Base-by-base conservation (phyloP, 192 early-diverging fungal genomes). In the Phlyctochytrium bullatum region DNA sequence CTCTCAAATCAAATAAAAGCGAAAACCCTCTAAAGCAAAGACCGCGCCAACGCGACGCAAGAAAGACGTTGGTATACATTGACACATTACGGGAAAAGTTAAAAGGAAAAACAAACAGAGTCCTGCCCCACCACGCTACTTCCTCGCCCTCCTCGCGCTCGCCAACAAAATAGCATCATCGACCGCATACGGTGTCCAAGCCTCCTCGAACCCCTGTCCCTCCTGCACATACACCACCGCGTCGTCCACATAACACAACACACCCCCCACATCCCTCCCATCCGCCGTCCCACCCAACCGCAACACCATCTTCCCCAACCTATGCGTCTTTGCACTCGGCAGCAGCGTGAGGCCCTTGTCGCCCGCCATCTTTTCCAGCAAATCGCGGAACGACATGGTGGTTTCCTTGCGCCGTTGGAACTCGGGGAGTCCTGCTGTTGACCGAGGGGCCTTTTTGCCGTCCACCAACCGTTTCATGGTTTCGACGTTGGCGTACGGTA, bases 241-340 rank as follows among this genome's bases (percentile, higher is more conserved):
- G 4, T 88, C 84, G 54, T 88, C 84, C 52, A 90, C 75, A 61
- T 86, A 88, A 29, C 80, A 71, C 20, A 85, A 52, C 6, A 87
- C 67, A 0, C 86, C 84, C 6, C 83, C 81, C 2, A 52, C 52
- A 25, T 80, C 78, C 31, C 33, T 24, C 0, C 54, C 70, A 25
- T 62, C 71, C 14, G 66, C 63, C 16, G 72, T 75, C 28, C 79
- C 74, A 1, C 80, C 89, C 30, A 89, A 58, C 56, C 82, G 72
- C 59, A 80, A 88, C 61, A 89, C 36, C 29, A 79, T 73, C 63
- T 81, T 80, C 2, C 86, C 89, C n/a, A 76, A 73, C 51, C 72
- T 74, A 69, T 88, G 86, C 30, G 61, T 40, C 63, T 74, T 74
- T 30, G 75, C 73, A n/a, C 76, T 71, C 32, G 86, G 81, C 20